Conservation (phyloP, 306 rosid species). For the Trichosanthes cucumerina region DNA sequence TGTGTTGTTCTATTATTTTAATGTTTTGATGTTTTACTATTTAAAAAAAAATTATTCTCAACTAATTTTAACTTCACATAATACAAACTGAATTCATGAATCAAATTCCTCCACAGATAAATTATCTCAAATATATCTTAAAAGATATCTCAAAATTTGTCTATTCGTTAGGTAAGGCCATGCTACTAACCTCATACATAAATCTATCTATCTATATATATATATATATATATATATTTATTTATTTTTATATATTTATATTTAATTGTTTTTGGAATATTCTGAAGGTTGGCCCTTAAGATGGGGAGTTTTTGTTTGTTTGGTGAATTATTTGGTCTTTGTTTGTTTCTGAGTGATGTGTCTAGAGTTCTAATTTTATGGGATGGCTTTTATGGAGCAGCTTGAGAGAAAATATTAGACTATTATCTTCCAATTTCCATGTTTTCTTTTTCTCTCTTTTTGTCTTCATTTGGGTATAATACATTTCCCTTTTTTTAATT, state of each 20-base stretch:
- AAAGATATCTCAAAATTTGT: too few species aligned
- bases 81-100: too few species aligned
- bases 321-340: not conserved
- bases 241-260: too few species aligned
- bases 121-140: too few species aligned
- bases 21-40: too few species aligned
- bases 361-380: not conserved
- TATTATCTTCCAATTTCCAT: not conserved
- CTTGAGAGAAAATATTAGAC: not conserved
- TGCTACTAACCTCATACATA: not conserved
- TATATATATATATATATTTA: too few species aligned
- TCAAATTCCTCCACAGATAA: too few species aligned
- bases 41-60: too few species aligned
- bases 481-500: not conserved
- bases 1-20: too few species aligned
- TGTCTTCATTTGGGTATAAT: not conserved
- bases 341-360: not conserved
- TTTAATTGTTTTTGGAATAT: not conserved
- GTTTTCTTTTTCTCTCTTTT: not conserved
- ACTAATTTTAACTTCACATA: too few species aligned
- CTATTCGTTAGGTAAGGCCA: not conserved
- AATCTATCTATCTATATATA: too few species aligned
- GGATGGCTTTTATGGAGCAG: not conserved
- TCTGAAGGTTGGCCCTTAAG: not conserved
- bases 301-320: not conserved